Percentiles rank a stretch among this genome's conserved stretches.
phyloP scores from a whole-genome alignment of 2,329 filamentous ascomycete species.

The Aspergillus japonicus region DNA sequence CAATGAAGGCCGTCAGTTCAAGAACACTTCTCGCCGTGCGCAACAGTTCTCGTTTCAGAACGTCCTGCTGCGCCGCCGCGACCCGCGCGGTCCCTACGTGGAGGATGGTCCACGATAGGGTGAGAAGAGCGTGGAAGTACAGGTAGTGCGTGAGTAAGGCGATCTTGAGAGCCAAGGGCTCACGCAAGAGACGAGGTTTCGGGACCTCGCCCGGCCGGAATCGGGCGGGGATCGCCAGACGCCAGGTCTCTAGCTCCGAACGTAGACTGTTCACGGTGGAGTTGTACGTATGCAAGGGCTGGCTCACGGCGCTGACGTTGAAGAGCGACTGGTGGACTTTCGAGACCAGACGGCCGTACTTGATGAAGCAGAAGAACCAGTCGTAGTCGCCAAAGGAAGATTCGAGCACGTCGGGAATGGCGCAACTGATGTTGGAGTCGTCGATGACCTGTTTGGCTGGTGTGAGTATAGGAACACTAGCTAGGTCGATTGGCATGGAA shows the following conservation, averaged over 20 bases:
- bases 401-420: conserved; percentile 34
- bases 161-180: conserved; percentile 16
- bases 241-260: conserved; percentile 35
- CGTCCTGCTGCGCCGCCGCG: background rate
- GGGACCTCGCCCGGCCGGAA: conserved; percentile 33
- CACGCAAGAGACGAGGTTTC: conserved; percentile 14
- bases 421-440: conserved; percentile 39
- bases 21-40: conserved; percentile 34
- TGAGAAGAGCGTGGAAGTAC: conserved; percentile 34
- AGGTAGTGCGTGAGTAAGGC: conserved; percentile 31
- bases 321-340: conserved; percentile 36
- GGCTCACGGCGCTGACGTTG: conserved; percentile 26
- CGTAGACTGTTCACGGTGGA: conserved; percentile 18
- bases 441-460: conserved; percentile 27
- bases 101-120: conserved; percentile 33
- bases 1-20: conserved; percentile 36
- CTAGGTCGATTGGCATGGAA: too few relatives aligned
- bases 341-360: conserved; percentile 34
- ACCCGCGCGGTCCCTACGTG: conserved; percentile 10
- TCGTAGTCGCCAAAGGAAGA: conserved; percentile 35
- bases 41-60: conserved; percentile 30
- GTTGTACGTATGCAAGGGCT: conserved; percentile 22
- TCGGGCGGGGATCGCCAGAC: conserved; percentile 27
- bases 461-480: background rate
- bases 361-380: conserved; percentile 36